Percentiles rank a stretch among this genome's conserved stretches.
These are phyloP conservation scores for Grosmannia huntii DNA, from an alignment of 2,329 filamentous ascomycete genomes.

Conservation along the genomic window DNA sequence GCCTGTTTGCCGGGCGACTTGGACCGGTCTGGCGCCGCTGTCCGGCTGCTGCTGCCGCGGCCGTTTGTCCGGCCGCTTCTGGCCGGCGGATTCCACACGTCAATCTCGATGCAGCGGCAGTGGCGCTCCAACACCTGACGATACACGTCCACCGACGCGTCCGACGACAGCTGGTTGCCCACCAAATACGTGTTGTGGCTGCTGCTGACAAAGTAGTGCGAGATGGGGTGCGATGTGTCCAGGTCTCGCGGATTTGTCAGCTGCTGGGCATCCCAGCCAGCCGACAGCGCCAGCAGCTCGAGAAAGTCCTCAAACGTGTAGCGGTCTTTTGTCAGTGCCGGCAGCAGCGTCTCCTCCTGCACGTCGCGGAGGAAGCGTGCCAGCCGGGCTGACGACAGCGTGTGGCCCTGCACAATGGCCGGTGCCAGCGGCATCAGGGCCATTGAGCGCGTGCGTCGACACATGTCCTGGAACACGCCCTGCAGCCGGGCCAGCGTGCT, in stretches of 20 bases:
- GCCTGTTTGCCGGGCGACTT: constrained; percentile 26
- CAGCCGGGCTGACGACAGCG: constrained; percentile 27
- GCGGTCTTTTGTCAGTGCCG: constrained; percentile 23
- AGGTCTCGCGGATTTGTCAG: constrained; percentile 22
- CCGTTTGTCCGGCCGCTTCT: constrained; percentile 19
- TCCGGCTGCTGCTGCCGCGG: constrained; percentile 19
- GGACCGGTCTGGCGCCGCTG: constrained; percentile 16
- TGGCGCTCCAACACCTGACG: constrained; percentile 59
- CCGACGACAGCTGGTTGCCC: constrained; percentile 72
- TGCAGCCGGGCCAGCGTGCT: constrained; percentile 35
- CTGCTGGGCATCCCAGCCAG: constrained; percentile 29
- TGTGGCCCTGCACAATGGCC: neutral
- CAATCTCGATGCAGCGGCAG: constrained; percentile 87
- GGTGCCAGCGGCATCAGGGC: neutral
- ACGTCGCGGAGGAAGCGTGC: constrained; percentile 33
- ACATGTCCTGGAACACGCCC: constrained; percentile 32
- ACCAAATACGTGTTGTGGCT: constrained; percentile 91
- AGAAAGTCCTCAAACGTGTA: constrained; percentile 39
- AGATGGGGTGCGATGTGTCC: constrained; percentile 56
- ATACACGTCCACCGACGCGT: constrained; percentile 67
- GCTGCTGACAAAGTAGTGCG: constrained; percentile 87
- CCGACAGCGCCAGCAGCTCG: constrained; percentile 31
- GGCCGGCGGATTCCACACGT: constrained; percentile 71
- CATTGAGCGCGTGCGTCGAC: constrained; percentile 20
- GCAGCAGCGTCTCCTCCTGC: constrained; percentile 30